Evolutionary conservation across 1,284 basidiomycete species (phyloP), one percentile per base, ranked within the genome.

Genomic region (Papiliotrema nemorosa): DNA sequence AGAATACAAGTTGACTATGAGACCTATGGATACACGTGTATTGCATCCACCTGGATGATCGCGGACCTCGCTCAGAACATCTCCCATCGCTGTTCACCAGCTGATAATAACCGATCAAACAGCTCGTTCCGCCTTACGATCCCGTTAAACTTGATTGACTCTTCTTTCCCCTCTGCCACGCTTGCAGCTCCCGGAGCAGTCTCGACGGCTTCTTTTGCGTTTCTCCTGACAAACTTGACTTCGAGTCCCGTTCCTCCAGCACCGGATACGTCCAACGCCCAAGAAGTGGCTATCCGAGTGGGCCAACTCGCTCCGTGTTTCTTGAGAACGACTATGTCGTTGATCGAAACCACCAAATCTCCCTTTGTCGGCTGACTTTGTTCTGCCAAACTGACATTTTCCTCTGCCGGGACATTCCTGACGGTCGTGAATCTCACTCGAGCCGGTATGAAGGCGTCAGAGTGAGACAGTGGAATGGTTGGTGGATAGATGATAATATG

Each of bases 231-330:
- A 14, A 64, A 41, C 31, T 40, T 51, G 25, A 66, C 44, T 21
- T 60, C 60, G 35, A 66, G n/a, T 2, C 64, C 64, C 14, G 57
- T 60, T 10, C 60, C 64, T n/a, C 62, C 64, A n/a, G 58, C 60
- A 25, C 58, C 59, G 20, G 56, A 29, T 12, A 50, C 34, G 39
- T 56, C 54, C 6, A 60, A 37, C 13, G 50, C 46, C 52, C 45
- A 58, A 7, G 31, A 33, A 3, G 53, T 39, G 1, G 54, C 33
- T 16, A 54, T 33, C 12, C 58, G 44, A 1, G 47, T 47, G 18
- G 53, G 51, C 50, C 47, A 51, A 5, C 44, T 44, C 43, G 58
- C 36, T 2, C 58, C 62, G n/a, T 39, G 37, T 47, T 64, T 63
- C 35, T 57, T 55, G 18, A 66, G 25, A 7, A 26, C 55, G 10